A percentile compares a stretch with the other conserved stretches of the same genome.
Evolutionary conservation across 495 filamentous ascomycete genomes (phyloP).

Genomic region (Sphaerosporella brunnea): DNA sequence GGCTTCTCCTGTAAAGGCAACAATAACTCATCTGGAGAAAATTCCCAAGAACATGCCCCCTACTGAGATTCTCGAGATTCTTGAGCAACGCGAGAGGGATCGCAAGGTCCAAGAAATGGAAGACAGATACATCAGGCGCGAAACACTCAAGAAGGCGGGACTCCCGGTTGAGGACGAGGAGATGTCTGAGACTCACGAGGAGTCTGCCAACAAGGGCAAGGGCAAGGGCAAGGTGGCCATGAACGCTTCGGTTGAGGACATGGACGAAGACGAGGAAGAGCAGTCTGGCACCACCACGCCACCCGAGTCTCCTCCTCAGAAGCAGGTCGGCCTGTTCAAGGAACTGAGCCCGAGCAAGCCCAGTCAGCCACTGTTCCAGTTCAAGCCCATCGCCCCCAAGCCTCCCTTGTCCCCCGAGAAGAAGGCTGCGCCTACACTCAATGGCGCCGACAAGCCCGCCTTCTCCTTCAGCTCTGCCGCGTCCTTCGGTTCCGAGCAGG

Average conservation of each 20-base stretch:
- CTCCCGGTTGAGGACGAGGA: slow-evolving; percentile 14
- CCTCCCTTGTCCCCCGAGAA: slow-evolving; percentile 4
- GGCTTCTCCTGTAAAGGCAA: neutral
- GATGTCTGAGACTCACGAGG: slow-evolving; percentile 13
- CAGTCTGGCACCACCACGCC: slow-evolving; percentile 7
- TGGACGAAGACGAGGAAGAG: neutral
- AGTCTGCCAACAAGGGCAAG: slow-evolving; percentile 2
- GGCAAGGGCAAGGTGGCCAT: slow-evolving; percentile 15
- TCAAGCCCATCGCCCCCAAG: neutral
- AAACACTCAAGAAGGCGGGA: slow-evolving; percentile 14
- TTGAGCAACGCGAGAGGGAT: slow-evolving; percentile 19
- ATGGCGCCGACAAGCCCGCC: neutral
- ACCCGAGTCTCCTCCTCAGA: slow-evolving; percentile 10
- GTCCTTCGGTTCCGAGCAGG: slow-evolving; percentile 12
- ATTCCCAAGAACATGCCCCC: slow-evolving; percentile 16
- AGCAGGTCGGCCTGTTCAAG: neutral
- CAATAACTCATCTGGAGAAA: slow-evolving; percentile 6
- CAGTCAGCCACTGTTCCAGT: neutral
- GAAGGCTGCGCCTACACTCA: neutral
- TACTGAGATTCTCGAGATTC: slow-evolving; percentile 18
- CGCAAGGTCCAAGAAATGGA: slow-evolving; percentile 21
- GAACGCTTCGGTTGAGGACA: neutral
- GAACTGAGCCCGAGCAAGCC: neutral
- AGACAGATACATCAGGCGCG: slow-evolving; percentile 19
- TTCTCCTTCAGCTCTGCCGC: slow-evolving; percentile 1